Evolutionary conservation across 768 basidiomycete genomes (phyloP).

Genomic region (Rhodotorula taiwanensis): DNA sequence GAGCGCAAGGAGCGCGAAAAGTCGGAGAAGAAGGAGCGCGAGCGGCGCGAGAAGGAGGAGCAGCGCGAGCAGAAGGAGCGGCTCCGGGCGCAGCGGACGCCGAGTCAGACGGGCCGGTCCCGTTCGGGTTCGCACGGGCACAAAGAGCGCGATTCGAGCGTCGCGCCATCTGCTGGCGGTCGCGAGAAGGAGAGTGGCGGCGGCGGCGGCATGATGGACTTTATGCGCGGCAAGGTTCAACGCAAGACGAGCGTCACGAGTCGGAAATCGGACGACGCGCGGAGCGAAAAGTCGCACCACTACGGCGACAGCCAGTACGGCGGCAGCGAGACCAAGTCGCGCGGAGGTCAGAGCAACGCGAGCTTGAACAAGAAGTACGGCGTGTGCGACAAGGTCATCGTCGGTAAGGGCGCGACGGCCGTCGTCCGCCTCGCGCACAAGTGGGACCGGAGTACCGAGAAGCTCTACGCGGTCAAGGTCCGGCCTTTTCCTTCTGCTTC

Average conservation of each 20-base stretch:
- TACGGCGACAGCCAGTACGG: constrained; percentile 22
- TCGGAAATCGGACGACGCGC: constrained; percentile 28
- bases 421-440: constrained; percentile 95
- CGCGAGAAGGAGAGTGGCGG: constrained; percentile 5
- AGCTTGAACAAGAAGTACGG: constrained; percentile 85
- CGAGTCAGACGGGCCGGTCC: constrained; percentile 15
- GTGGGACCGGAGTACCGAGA: constrained; percentile 85
- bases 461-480: constrained; percentile 96
- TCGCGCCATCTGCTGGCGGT: neutral
- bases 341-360: constrained; percentile 51
- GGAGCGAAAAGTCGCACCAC: constrained; percentile 12
- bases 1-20: constrained; percentile 23
- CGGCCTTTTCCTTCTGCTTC: constrained; percentile 40
- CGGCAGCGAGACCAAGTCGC: constrained; percentile 50
- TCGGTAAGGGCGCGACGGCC: constrained; percentile 96
- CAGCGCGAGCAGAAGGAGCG: constrained; percentile 22
- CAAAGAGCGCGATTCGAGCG: too few species aligned
- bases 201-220: constrained; percentile 29
- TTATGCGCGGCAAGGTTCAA: constrained; percentile 35
- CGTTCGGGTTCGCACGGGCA: neutral
- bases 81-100: constrained; percentile 5
- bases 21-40: constrained; percentile 16
- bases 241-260: constrained; percentile 31
- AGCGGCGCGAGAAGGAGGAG: constrained; percentile 18
- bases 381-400: constrained; percentile 90